Evolutionary conservation across 2,329 filamentous ascomycete genomes (phyloP), one percentile per base, ranked within the genome.

Genomic region (Ascochyta fabae): DNA sequence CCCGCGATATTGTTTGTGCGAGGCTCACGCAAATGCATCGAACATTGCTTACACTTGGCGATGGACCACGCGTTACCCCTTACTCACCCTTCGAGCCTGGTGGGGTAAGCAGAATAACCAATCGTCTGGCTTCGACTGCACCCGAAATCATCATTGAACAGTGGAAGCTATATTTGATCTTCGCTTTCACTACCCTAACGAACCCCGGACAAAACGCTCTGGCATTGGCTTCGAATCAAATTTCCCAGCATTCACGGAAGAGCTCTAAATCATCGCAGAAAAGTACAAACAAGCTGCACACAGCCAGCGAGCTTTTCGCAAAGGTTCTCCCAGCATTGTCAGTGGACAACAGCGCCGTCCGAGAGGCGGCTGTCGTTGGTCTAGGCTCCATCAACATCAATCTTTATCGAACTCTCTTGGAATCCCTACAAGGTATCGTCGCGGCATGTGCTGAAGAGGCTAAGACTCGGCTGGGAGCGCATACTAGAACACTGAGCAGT

Each of bases 101-200:
- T 1, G 85, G 88, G 44, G 79, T 83, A 6, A 80, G 81, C 26
- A 87, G 83, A 68, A 81, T 79, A 63, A 81, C 86, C 70, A 84
- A 83, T 56, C 87, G 76, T 15, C 60, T 78, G 31, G 74, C 84
- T 55, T 88, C 86, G 3, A 88, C 89, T 0, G 89, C 92, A 16
- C 90, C 93, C 0, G 92, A 96, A 66, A 87, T 96, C 22, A 83
- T 97, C 53, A 87, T 99, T 55, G 96, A 98, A 75, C 95, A 99
- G 73, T 99, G 94, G 94, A 98, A 97, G 76, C 81, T 98, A 2
- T 98, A 98, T 73, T 83, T 99, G 24, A 93, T 97, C 51, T 97
- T 99, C 78, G 95, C 94, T 9, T 99, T 96, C 76, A 96, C 94
- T 9, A 98, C 95, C 0, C 81, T 99, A 53, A 93, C 91, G 34